phyloP scores from a whole-genome alignment of 2,329 filamentous ascomycete genomes.

The Ceratocystis cubensis region DNA sequence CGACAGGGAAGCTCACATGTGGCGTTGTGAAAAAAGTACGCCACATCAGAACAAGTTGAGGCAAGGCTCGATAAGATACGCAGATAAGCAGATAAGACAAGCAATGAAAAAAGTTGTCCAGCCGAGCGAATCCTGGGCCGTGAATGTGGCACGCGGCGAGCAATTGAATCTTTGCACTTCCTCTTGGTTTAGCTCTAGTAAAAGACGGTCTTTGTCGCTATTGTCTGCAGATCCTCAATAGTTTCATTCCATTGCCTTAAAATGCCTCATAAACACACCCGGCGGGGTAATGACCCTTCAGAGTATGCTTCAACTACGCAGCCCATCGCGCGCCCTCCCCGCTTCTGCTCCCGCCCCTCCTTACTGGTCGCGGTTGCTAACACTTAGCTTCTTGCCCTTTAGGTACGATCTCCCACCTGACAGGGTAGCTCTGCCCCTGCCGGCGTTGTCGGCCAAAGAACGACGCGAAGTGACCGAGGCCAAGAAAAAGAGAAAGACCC shows the following conservation, averaged over 20 bases:
- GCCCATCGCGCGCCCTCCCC: not conserved
- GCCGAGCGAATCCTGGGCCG: not conserved
- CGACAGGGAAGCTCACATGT: not conserved
- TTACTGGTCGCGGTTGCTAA: not conserved
- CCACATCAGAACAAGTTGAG: not conserved
- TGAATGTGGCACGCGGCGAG: slow-evolving; percentile 8
- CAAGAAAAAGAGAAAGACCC: slow-evolving; percentile 24
- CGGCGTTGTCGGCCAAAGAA: slow-evolving; percentile 17
- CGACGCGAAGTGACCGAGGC: slow-evolving; percentile 22
- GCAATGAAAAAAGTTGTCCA: not conserved
- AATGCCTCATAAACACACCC: slow-evolving; percentile 84
- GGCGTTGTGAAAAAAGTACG: not conserved
- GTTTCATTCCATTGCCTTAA: slow-evolving; percentile 19
- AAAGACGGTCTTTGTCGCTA: not conserved
- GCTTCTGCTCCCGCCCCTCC: not conserved
- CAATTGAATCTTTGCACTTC: not conserved
- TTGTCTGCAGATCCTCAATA: slow-evolving; percentile 5
- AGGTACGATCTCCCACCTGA: slow-evolving; percentile 18
- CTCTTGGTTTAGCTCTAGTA: not conserved
- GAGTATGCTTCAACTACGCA: slow-evolving; percentile 33
- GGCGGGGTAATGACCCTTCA: slow-evolving; percentile 44
- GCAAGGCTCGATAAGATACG: slow-evolving; percentile 10
- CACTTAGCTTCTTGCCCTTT: not conserved
- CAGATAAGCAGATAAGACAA: not conserved
- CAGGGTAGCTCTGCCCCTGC: slow-evolving; percentile 15